Evolutionary conservation across 2,329 filamentous ascomycete genomes (phyloP).

Genomic region (Neonectria neomacrospora): DNA sequence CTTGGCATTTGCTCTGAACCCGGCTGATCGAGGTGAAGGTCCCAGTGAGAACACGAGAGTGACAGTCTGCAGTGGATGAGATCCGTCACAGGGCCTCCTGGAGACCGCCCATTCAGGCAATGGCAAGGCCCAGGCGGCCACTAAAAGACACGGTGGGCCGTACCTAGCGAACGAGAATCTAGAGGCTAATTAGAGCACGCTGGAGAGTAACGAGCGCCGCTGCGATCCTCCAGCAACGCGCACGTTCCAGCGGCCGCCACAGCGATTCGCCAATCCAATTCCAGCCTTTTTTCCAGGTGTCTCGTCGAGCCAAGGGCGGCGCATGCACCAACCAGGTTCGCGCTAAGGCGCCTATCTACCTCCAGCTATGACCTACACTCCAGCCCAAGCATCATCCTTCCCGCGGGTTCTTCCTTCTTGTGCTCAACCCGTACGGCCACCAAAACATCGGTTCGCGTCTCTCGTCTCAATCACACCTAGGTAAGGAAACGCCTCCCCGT

Average conservation of each 20-base stretch:
- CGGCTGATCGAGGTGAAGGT: constrained; percentile 13
- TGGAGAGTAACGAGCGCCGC: background rate
- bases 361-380: constrained; percentile 6
- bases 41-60: constrained; percentile 15
- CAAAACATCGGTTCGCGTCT: constrained; percentile 23
- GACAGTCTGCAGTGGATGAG: constrained; percentile 4
- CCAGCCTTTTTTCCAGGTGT: background rate
- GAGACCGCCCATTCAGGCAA: background rate
- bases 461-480: constrained; percentile 28
- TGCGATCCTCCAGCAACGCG: constrained; percentile 10
- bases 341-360: constrained; percentile 23
- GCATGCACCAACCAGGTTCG: constrained; percentile 15
- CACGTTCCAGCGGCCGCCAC: constrained; percentile 21
- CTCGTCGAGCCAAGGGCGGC: constrained; percentile 10
- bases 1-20: background rate
- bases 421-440: constrained; percentile 25
- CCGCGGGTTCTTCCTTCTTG: constrained; percentile 23
- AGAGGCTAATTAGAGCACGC: no score
- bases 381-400: constrained; percentile 17
- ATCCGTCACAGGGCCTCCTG: background rate
- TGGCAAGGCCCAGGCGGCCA: constrained; percentile 6
- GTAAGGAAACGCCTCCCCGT: constrained; percentile 15
- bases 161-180: no score
- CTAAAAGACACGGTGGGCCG: constrained; percentile 6
- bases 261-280: constrained; percentile 24